Evolutionary conservation across 192 early-diverging fungal species (phyloP).

Genomic region (Backusella tarrabulga): DNA sequence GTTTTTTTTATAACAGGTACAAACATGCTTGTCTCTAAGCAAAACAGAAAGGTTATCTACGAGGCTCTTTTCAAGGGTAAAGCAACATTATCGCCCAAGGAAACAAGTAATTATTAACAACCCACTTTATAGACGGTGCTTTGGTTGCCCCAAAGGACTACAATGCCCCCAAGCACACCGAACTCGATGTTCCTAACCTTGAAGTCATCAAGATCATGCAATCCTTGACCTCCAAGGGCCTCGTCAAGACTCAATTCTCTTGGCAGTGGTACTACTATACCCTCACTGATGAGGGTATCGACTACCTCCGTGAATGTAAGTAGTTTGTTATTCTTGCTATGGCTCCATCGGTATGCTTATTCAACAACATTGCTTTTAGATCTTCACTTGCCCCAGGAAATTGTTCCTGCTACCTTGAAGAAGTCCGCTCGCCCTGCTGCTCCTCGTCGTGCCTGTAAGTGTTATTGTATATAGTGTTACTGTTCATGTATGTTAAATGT

Average conservation of each 20-base stretch:
- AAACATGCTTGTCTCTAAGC: slow-evolving; percentile 96
- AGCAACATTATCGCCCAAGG: background rate
- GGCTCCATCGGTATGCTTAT: background rate
- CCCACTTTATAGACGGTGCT: slow-evolving; percentile 75
- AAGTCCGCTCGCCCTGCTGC: slow-evolving; percentile 83
- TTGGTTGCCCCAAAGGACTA: slow-evolving; percentile 99
- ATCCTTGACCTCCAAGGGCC: slow-evolving; percentile 91
- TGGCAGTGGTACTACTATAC: slow-evolving; percentile 99
- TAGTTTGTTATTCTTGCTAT: background rate
- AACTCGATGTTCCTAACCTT: slow-evolving; percentile 97
- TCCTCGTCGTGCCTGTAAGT: slow-evolving; percentile 55
- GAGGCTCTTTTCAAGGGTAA: slow-evolving; percentile 86
- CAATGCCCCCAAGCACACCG: slow-evolving; percentile 93
- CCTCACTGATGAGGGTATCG: slow-evolving; percentile 97
- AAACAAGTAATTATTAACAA: background rate
- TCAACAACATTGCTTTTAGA: slow-evolving; percentile 30
- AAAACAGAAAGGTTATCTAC: slow-evolving; percentile 97
- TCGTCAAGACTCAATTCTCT: slow-evolving; percentile 96
- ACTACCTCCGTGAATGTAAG: slow-evolving; percentile 86
- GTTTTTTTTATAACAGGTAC: background rate
- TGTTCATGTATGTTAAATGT: background rate
- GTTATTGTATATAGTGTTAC: background rate
- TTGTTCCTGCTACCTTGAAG: slow-evolving; percentile 97
- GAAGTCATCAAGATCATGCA: slow-evolving; percentile 99
- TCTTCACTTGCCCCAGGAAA: slow-evolving; percentile 96